Conservation (phyloP, 2,329 filamentous ascomycete species). For the Xylariaceae sp. region DNA sequence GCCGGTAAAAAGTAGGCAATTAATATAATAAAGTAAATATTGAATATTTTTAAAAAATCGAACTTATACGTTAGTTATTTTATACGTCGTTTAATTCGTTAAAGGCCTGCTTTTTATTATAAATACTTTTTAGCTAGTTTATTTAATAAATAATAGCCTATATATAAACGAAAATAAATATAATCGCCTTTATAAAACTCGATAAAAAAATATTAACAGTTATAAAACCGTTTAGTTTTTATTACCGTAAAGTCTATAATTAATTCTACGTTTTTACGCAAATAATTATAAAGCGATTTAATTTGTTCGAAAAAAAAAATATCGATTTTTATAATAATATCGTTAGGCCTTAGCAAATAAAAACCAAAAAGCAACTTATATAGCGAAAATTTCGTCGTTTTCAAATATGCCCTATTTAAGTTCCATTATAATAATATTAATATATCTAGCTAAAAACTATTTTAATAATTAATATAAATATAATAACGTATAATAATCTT, state of each 20-base stretch:
- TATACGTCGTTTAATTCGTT: not conserved
- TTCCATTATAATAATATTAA: conserved; percentile 3
- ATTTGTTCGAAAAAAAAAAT: not conserved
- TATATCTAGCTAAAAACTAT: not conserved
- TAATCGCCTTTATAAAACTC: conserved; percentile 1
- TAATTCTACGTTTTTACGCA: not conserved
- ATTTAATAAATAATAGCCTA: not conserved
- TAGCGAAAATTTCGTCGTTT: not conserved
- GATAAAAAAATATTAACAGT: not conserved
- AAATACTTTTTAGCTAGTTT: not conserved
- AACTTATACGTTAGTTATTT: conserved; percentile 2
- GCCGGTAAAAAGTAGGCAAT: conserved; percentile 1
- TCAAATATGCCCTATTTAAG: conserved; percentile 7
- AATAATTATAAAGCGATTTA: not conserved
- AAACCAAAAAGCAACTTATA: conserved; percentile 1
- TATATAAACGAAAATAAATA: not conserved
- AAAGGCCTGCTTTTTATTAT: not conserved
- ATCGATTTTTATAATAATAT: conserved; percentile 2
- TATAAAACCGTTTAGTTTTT: not conserved
- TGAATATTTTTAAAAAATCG: conserved; percentile 2
- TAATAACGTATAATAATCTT: conserved; percentile 6
- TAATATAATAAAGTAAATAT: conserved; percentile 1
- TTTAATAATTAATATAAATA: not conserved
- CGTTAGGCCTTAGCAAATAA: not conserved
- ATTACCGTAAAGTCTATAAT: not conserved